Percentiles rank a stretch among this genome's conserved stretches.
Evolutionary conservation across 192 early-diverging fungal species (phyloP).

Genomic region (Phlyctochytrium bullatum): DNA sequence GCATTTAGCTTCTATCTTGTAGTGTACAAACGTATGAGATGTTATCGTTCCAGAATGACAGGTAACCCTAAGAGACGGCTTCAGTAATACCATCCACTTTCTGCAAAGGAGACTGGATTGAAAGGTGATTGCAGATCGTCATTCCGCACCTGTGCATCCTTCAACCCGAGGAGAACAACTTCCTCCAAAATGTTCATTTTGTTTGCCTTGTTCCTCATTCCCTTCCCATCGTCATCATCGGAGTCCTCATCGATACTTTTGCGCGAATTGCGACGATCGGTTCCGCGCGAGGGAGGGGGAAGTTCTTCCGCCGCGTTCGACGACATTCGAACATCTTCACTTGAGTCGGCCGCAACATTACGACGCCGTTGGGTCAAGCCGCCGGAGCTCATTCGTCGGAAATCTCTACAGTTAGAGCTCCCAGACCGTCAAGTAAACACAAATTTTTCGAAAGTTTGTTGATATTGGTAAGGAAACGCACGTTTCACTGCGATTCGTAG

Average conservation of each 20-base stretch:
- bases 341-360: constrained; percentile 26
- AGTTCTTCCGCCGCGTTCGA: too few species aligned
- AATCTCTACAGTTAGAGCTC: too few species aligned
- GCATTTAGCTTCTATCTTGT: background rate
- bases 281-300: background rate
- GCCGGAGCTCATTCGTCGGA: constrained; percentile 8
- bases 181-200: constrained; percentile 95
- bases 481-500: too few species aligned
- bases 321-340: constrained; percentile 17
- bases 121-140: too few species aligned
- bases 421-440: too few species aligned
- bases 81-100: too few species aligned
- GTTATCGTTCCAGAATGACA: constrained; percentile 99
- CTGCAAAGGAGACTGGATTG: too few species aligned
- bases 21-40: constrained; percentile 72
- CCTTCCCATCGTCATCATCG: constrained; percentile 35
- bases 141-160: constrained; percentile 81
- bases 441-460: too few species aligned
- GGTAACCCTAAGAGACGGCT: constrained; percentile 93
- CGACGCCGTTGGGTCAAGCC: constrained; percentile 45
- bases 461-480: too few species aligned
- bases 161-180: constrained; percentile 87
- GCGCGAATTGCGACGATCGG: background rate
- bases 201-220: constrained; percentile 26
- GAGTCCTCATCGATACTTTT: constrained; percentile 23